A percentile compares a stretch with the other conserved stretches of the same genome.
Evolutionary conservation across 2,329 filamentous ascomycete genomes (phyloP).

Genomic region (Pyricularia sp.): DNA sequence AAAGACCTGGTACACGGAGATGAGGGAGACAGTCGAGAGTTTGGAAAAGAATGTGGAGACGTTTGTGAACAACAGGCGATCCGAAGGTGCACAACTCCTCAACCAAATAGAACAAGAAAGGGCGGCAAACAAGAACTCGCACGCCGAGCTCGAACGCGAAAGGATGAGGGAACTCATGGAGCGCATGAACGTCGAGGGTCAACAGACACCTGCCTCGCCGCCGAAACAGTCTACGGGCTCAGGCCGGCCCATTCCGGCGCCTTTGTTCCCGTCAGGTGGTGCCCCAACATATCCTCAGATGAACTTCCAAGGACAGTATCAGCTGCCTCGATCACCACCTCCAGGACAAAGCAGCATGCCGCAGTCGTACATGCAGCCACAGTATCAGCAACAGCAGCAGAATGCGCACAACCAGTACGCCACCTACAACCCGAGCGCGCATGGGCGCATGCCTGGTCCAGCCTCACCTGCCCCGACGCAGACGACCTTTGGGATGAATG

Average conservation of each 20-base stretch:
- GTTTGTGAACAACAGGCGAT: conserved; percentile 89
- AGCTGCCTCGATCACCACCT: conserved; percentile 47
- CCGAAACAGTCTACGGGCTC: conserved; percentile 20
- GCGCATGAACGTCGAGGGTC: conserved; percentile 77
- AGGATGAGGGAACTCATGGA: conserved; percentile 87
- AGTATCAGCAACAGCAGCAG: conserved; percentile 28
- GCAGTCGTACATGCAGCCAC: conserved; percentile 20
- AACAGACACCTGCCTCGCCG: conserved; percentile 24
- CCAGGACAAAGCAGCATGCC: conserved; percentile 32
- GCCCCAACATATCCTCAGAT: conserved; percentile 41
- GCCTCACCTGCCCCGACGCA: conserved; percentile 32
- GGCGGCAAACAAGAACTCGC: conserved; percentile 45
- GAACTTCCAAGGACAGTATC: conserved; percentile 48
- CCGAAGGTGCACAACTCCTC: conserved; percentile 84
- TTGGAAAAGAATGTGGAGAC: conserved; percentile 92
- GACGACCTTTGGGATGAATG: conserved; percentile 24
- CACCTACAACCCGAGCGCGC: conserved; percentile 49
- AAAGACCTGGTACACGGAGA: conserved; percentile 89
- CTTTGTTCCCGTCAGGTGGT: conserved; percentile 25
- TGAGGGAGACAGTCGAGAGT: conserved; percentile 89
- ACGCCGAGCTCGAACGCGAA: conserved; percentile 77
- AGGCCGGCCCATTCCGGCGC: conserved; percentile 23
- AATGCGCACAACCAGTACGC: conserved; percentile 33
- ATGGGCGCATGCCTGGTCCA: conserved; percentile 47
- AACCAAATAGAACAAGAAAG: conserved; percentile 78